Evolutionary conservation across 208 protist genomes (phyloP).

Genomic region (Leishmania lainsoni): DNA sequence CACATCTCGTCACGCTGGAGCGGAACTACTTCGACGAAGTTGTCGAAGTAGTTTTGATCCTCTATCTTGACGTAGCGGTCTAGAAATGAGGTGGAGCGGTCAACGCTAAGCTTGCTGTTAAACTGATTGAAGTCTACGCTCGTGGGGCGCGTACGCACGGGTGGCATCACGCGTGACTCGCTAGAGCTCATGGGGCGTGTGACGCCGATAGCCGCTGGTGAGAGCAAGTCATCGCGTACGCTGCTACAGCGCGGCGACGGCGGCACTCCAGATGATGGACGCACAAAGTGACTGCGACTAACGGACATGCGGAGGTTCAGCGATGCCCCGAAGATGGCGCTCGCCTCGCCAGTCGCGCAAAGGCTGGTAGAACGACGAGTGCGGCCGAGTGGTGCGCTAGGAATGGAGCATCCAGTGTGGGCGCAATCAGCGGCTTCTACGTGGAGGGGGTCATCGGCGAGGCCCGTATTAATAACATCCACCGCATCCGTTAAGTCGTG

Average conservation of each 20-base stretch:
- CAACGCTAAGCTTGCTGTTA: slow-evolving; percentile 60
- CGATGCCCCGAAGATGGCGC: slow-evolving; percentile 21
- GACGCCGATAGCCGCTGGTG: slow-evolving; percentile 19
- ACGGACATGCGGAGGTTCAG: slow-evolving; percentile 34
- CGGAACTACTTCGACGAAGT: slow-evolving; percentile 71
- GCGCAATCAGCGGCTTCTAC: neutral
- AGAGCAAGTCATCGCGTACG: slow-evolving; percentile 26
- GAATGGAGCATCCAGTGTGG: slow-evolving; percentile 4
- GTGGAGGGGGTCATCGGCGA: neutral
- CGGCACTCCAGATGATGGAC: slow-evolving; percentile 39
- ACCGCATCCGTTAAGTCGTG: neutral
- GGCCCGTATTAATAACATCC: slow-evolving; percentile 2
- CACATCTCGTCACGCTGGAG: slow-evolving; percentile 70
- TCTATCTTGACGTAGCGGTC: slow-evolving; percentile 89
- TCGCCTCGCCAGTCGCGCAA: slow-evolving; percentile 30
- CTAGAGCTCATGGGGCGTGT: slow-evolving; percentile 34
- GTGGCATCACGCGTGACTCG: slow-evolving; percentile 33
- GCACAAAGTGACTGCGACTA: slow-evolving; percentile 50
- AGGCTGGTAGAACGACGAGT: slow-evolving; percentile 24
- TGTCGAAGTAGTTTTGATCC: slow-evolving; percentile 88
- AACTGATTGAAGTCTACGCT: slow-evolving; percentile 81
- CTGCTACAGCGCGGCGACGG: slow-evolving; percentile 33
- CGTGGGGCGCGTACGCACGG: slow-evolving; percentile 36
- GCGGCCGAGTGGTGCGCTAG: slow-evolving; percentile 6
- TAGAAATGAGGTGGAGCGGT: slow-evolving; percentile 65